A percentile compares a stretch with the other conserved stretches of the same genome.
Evolutionary conservation across 2,329 filamentous ascomycete genomes (phyloP).

Genomic region (Dichotomopilus funicola): DNA sequence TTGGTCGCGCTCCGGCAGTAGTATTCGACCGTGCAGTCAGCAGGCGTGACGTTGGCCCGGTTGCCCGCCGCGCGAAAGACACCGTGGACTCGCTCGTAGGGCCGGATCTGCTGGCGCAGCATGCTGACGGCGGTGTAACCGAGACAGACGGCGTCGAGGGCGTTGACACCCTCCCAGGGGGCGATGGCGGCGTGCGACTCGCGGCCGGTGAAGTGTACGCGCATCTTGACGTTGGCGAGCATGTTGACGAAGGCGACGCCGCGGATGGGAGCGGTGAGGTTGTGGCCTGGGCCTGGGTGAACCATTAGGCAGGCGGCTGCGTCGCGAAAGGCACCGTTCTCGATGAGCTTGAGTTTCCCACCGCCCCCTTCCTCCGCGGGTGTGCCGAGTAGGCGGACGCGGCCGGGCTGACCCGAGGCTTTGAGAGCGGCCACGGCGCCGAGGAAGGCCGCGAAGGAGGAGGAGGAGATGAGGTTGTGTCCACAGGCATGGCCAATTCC

Average conservation of each 20-base stretch:
- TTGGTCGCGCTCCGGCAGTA: constrained; percentile 38
- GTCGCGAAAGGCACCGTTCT: constrained; percentile 28
- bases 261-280: constrained; percentile 13
- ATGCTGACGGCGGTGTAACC: constrained; percentile 37
- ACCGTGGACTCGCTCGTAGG: constrained; percentile 44
- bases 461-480: constrained; percentile 40
- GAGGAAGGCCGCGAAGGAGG: constrained; percentile 36
- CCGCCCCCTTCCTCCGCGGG: constrained; percentile 40
- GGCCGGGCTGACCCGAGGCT: constrained; percentile 27
- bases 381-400: constrained; percentile 36
- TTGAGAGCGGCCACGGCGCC: constrained; percentile 31
- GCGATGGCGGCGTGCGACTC: constrained; percentile 42
- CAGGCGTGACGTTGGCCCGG: constrained; percentile 33
- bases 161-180: constrained; percentile 46
- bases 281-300: constrained; percentile 28
- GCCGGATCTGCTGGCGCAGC: constrained; percentile 43
- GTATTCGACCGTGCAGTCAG: constrained; percentile 37
- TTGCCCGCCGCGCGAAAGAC: constrained; percentile 37
- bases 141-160: constrained; percentile 41
- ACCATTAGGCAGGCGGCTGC: constrained; percentile 37
- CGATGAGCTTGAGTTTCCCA: constrained; percentile 35
- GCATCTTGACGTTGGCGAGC: constrained; percentile 29
- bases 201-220: constrained; percentile 37
- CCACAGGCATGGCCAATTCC: constrained; percentile 41
- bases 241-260: constrained; percentile 25